These are phyloP conservation scores for Phyllosticta paracitricarpa DNA, from an alignment of 2,329 filamentous ascomycete genomes.

Conservation along the genomic window DNA sequence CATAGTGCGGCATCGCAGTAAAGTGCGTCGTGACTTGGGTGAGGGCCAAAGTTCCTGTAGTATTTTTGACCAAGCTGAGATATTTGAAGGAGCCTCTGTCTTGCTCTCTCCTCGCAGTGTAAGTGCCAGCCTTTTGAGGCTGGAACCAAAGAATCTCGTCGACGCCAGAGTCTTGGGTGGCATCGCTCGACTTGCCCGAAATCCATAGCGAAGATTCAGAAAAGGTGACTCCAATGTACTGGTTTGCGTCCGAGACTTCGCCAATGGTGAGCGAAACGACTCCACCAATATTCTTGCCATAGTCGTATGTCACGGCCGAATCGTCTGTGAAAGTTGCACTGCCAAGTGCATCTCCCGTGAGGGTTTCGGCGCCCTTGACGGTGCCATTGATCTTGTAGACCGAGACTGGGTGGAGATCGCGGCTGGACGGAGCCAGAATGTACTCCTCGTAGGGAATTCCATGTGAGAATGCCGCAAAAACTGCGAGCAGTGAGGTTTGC, in stretches of 20 bases:
- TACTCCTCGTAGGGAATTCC: constrained; percentile 29
- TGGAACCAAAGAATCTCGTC: constrained; percentile 41
- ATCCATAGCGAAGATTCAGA: constrained; percentile 40
- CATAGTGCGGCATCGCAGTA: constrained; percentile 20
- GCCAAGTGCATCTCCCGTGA: constrained; percentile 20
- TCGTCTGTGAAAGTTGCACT: constrained; percentile 25
- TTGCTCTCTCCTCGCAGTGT: constrained; percentile 33
- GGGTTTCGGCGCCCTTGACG: constrained; percentile 24
- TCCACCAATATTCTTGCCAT: constrained; percentile 33
- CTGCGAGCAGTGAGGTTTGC: neutral
- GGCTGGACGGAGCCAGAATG: constrained; percentile 31
- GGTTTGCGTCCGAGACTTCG: constrained; percentile 12
- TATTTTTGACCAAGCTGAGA: constrained; percentile 26
- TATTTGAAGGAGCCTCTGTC: constrained; percentile 39
- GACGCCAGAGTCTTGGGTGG: constrained; percentile 36
- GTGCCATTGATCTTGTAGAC: constrained; percentile 33
- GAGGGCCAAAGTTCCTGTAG: constrained; percentile 4
- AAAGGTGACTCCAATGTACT: constrained; percentile 35
- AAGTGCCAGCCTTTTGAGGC: constrained; percentile 27
- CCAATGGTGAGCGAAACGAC: constrained; percentile 17
- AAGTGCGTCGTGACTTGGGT: constrained; percentile 6
- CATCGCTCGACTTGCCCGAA: constrained; percentile 35
- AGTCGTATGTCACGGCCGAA: constrained; percentile 33
- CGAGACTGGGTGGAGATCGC: constrained; percentile 25
- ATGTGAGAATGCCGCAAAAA: neutral